A percentile compares a stretch with the other conserved stretches of the same genome.
These are phyloP conservation scores for Aspergillus viridinutans DNA, from an alignment of 2,329 filamentous ascomycete genomes.

Conservation along the genomic window DNA sequence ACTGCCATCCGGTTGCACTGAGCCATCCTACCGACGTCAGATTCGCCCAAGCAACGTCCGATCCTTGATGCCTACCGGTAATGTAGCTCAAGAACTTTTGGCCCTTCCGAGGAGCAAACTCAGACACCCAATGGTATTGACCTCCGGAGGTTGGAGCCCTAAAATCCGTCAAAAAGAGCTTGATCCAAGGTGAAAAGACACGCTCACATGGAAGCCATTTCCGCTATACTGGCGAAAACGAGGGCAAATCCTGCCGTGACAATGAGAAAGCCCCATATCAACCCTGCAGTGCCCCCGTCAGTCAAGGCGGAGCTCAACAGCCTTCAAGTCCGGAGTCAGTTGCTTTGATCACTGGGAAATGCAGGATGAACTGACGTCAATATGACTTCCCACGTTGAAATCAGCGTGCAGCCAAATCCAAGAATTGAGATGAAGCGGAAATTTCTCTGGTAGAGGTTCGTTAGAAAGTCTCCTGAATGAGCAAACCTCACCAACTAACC, in stretches of 20 bases:
- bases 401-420: slow-evolving; percentile 42
- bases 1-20: slow-evolving; percentile 44
- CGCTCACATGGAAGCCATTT: slow-evolving; percentile 42
- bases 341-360: neutral
- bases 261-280: slow-evolving; percentile 36
- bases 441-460: slow-evolving; percentile 32
- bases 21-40: slow-evolving; percentile 36
- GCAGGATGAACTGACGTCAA: slow-evolving; percentile 30
- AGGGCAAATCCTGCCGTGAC: slow-evolving; percentile 29
- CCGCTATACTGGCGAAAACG: slow-evolving; percentile 37
- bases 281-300: slow-evolving; percentile 36
- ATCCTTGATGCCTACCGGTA: slow-evolving; percentile 27
- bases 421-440: slow-evolving; percentile 45
- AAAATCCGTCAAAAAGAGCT: neutral
- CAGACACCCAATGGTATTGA: slow-evolving; percentile 41
- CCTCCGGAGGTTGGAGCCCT: slow-evolving; percentile 41
- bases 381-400: slow-evolving; percentile 43
- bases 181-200: neutral
- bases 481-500: slow-evolving; percentile 19
- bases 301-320: slow-evolving; percentile 28
- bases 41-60: neutral
- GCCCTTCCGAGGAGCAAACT: slow-evolving; percentile 40
- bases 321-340: slow-evolving; percentile 18
- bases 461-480: neutral
- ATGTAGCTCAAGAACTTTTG: slow-evolving; percentile 46